phyloP scores from a whole-genome alignment of 257 asterid species.

The Solanum pennellii region DNA sequence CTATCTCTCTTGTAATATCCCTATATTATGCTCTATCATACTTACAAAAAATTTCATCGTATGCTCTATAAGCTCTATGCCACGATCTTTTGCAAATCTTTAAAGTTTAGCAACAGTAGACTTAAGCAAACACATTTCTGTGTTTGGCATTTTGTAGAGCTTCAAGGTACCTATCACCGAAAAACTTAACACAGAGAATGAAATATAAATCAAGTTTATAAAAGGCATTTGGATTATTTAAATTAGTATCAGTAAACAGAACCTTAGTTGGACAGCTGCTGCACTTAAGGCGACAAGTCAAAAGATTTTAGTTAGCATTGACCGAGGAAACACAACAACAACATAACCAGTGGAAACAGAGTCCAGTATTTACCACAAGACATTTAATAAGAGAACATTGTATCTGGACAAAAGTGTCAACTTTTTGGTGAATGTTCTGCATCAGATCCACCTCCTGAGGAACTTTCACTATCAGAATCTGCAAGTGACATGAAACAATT shows the following conservation, averaged over 20 bases:
- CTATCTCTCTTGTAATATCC: neutral
- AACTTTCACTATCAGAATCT: conserved; percentile 72
- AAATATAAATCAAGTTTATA: neutral
- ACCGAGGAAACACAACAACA: neutral
- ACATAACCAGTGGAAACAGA: neutral
- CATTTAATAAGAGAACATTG: neutral
- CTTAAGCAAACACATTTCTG: neutral
- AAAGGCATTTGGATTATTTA: neutral
- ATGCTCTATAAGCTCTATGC: neutral
- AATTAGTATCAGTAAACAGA: neutral
- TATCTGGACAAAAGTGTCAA: conserved; percentile 29
- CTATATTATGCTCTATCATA: neutral
- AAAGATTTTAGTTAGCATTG: neutral
- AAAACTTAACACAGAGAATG: neutral
- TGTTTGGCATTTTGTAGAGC: neutral
- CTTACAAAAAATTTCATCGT: neutral
- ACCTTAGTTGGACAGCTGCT: neutral
- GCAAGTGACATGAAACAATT: neutral
- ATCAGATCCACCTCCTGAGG: conserved; percentile 58
- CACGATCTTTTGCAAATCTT: neutral
- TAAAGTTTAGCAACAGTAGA: neutral
- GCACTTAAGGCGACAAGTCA: neutral
- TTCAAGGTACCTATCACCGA: neutral
- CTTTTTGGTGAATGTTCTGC: conserved; percentile 31
- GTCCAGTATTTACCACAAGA: neutral